Base-by-base conservation (phyloP, 441 rosid species). In the Corymbia citriodora region DNA sequence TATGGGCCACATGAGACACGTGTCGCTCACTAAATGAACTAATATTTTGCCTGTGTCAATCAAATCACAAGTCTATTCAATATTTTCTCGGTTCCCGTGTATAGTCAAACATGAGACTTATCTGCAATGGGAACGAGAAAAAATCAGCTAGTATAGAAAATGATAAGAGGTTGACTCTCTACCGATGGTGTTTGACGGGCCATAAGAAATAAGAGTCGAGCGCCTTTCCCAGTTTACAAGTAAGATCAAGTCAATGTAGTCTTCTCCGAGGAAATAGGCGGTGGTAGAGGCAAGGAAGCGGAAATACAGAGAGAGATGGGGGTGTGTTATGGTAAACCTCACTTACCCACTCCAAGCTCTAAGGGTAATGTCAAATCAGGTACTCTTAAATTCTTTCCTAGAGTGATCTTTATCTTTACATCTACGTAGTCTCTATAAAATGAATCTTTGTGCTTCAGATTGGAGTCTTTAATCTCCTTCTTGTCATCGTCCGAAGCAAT, bases 391-490 rank as follows among this genome's bases (percentile, higher is more conserved):
- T 15, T 15, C n/a, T n/a, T 65, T 65, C 10, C 19, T 36, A n/a
- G 36, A n/a, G 74, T 3, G 16, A 7, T n/a, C 36, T 14, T 65
- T n/a, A 9, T 15, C 0, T n/a, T 33, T 33, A 14, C 2, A 15
- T 65, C 1, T 65, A 65, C n/a, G 10, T 65, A 3, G 74, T 63
- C 36, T 65, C 72, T 65, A 13, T 65, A n/a, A 15, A 1, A 7
- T 65, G 36, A n/a, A 65, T 65, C 0, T 63, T 63, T 6, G 72
- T 63, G 33, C 72, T 63, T 29, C 72, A 14, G 72, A 3, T 63
- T 65, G 36, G 19, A 0, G 72, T 1, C 36, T 65, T n/a, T n/a
- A 15, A 65, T 65, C 36, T 15, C n/a, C 72, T n/a, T 65, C 72
- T n/a, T n/a, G 72, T 65, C 36, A 65, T 15, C 19, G 5, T n/a